phyloP scores from a whole-genome alignment of 176 grass and related monocot species.

The Tuctoria greenei region DNA sequence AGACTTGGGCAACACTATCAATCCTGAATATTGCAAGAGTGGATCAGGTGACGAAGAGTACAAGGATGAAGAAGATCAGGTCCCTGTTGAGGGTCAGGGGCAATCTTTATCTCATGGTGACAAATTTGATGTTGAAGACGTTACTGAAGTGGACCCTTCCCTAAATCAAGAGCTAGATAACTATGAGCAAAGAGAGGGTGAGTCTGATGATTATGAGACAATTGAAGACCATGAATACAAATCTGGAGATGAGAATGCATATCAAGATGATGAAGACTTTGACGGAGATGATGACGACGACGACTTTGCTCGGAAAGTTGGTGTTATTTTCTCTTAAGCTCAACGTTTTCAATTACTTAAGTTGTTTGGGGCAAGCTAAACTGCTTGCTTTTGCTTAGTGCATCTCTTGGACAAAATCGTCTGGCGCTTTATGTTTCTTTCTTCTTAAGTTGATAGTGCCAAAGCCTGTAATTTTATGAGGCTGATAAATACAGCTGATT shows the following conservation, averaged over 20 bases:
- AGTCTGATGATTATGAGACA: slow-evolving; percentile 46
- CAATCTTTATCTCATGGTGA: slow-evolving; percentile 44
- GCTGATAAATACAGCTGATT: slow-evolving; percentile 43
- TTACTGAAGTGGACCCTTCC: slow-evolving; percentile 38
- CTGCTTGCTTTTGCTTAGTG: slow-evolving; percentile 26
- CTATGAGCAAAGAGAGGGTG: slow-evolving; percentile 54
- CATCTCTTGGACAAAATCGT: slow-evolving; percentile 39
- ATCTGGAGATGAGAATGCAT: slow-evolving; percentile 60
- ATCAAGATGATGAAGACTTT: slow-evolving; percentile 56
- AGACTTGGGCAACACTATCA: slow-evolving; percentile 21
- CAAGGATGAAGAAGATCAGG: slow-evolving; percentile 54
- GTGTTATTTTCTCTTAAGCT: slow-evolving; percentile 62
- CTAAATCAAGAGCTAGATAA: slow-evolving; percentile 56
- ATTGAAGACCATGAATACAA: slow-evolving; percentile 52
- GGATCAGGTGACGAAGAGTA: slow-evolving; percentile 47
- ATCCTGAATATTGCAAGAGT: slow-evolving; percentile 51
- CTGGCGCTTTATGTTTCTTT: slow-evolving; percentile 37
- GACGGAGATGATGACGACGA: slow-evolving; percentile 90
- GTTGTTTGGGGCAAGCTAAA: slow-evolving; percentile 36
- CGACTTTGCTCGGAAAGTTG: slow-evolving; percentile 83
- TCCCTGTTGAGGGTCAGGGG: slow-evolving; percentile 43
- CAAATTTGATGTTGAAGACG: slow-evolving; percentile 44
- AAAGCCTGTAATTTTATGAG: slow-evolving; percentile 38
- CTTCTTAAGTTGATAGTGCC: slow-evolving; percentile 33
- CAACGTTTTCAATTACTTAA: slow-evolving; percentile 13